phyloP scores from a whole-genome alignment of 495 filamentous ascomycete genomes.

The Aspergillus ostianus region DNA sequence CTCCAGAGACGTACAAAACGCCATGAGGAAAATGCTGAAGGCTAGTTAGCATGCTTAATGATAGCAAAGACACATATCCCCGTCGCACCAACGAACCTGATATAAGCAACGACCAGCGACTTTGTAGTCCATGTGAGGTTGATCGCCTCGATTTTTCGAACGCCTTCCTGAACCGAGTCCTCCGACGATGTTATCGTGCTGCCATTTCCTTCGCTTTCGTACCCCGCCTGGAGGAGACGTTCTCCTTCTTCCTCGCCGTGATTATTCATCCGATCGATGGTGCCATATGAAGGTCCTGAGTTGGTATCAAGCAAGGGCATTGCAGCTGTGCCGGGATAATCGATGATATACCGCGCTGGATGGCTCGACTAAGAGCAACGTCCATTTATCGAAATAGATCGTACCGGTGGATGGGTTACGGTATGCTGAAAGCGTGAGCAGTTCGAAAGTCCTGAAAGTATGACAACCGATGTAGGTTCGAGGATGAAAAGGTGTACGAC shows the following conservation, averaged over 20 bases:
- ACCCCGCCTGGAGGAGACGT: slow-evolving; percentile 32
- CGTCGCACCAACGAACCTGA: slow-evolving; percentile 42
- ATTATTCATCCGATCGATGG: slow-evolving; percentile 29
- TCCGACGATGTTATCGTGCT: slow-evolving; percentile 25
- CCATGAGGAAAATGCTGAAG: slow-evolving; percentile 54
- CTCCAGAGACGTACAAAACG: slow-evolving; percentile 56
- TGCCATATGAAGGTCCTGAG: slow-evolving; percentile 41
- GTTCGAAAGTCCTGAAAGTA: background rate
- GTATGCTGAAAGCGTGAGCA: background rate
- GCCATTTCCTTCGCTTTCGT: slow-evolving; percentile 26
- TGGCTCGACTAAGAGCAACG: slow-evolving; percentile 5
- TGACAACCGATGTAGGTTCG: slow-evolving; percentile 5
- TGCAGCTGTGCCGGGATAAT: slow-evolving; percentile 19
- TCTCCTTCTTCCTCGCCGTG: slow-evolving; percentile 34
- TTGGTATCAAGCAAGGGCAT: slow-evolving; percentile 40
- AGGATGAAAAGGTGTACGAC: background rate
- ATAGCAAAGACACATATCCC: slow-evolving; percentile 7
- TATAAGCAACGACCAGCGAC: slow-evolving; percentile 53
- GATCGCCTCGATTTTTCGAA: slow-evolving; percentile 56
- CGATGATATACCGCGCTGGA: slow-evolving; percentile 8
- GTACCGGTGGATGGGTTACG: slow-evolving; percentile 5
- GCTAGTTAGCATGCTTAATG: slow-evolving; percentile 1
- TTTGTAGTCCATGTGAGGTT: slow-evolving; percentile 54
- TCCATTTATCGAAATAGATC: slow-evolving; percentile 28
- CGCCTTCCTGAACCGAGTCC: slow-evolving; percentile 51